Conservation (phyloP, 768 basidiomycete species). For the Mycena alexandri region DNA sequence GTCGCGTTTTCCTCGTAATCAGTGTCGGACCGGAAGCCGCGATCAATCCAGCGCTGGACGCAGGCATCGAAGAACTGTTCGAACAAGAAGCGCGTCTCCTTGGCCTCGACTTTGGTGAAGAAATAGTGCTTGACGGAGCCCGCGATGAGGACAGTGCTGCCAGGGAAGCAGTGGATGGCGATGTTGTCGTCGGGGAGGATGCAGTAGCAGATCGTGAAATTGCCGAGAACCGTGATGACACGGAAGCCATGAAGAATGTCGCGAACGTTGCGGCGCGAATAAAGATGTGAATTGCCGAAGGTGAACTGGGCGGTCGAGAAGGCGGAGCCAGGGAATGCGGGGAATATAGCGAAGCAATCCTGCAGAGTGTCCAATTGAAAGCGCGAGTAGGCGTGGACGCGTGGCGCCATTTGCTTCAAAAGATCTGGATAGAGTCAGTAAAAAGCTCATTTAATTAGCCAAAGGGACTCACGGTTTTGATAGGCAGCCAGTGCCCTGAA, state of each 20-base stretch:
- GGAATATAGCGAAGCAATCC: neutral
- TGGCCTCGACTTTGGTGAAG: neutral
- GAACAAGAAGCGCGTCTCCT: neutral
- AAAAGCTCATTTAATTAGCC: neutral
- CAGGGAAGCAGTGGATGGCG: neutral
- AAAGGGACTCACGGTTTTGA: neutral
- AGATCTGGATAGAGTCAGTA: neutral
- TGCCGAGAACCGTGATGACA: neutral
- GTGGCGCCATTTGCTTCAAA: neutral
- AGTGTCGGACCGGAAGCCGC: neutral
- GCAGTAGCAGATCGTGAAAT: neutral
- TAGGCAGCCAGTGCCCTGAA: neutral
- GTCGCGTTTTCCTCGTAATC: neutral
- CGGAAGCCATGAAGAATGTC: neutral
- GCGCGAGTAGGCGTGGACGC: neutral
- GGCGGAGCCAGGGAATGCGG: neutral
- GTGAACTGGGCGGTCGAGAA: conserved; percentile 3
- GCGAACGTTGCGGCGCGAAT: neutral
- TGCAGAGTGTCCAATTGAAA: neutral
- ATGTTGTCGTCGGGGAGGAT: neutral
- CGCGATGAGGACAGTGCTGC: neutral
- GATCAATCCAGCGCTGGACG: conserved; percentile 1
- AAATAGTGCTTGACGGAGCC: neutral
- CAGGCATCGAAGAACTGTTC: conserved; percentile 7
- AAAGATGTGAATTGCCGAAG: neutral